Percentiles rank a stretch among this genome's conserved stretches.
Conservation (phyloP, 805 yeast genomes). For the Sungouiozyma ichnusensis region DNA sequence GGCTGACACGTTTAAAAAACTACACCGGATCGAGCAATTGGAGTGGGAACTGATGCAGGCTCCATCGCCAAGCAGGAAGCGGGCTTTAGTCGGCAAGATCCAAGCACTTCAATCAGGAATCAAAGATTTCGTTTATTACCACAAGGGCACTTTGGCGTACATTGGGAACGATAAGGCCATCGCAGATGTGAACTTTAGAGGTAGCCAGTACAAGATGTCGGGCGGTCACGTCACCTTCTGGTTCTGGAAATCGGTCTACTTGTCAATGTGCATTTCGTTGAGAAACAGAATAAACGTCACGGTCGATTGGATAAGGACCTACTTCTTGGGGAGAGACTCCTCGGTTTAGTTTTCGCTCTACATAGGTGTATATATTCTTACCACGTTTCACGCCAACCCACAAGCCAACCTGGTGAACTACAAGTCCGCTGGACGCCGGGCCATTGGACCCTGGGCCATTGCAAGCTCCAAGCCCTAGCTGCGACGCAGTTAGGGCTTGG, state of each 20-base stretch:
- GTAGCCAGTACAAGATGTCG: constrained; percentile 66
- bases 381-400: too few species aligned
- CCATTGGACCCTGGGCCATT: too few species aligned
- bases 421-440: too few species aligned
- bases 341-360: constrained; percentile 16
- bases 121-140: constrained; percentile 65
- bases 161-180: constrained; percentile 90
- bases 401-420: too few species aligned
- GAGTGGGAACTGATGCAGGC: constrained; percentile 34
- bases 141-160: constrained; percentile 90
- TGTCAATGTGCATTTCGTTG: constrained; percentile 82
- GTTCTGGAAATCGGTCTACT: constrained; percentile 92
- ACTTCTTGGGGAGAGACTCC: constrained; percentile 83
- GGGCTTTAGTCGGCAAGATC: not conserved
- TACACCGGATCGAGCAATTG: constrained; percentile 50
- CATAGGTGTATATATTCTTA: too few species aligned
- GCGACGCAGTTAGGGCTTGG: not conserved
- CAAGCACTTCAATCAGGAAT: constrained; percentile 26
- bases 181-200: constrained; percentile 77
- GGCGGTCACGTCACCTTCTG: constrained; percentile 86
- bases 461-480: too few species aligned
- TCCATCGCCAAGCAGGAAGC: not conserved
- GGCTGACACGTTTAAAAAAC: constrained; percentile 57
- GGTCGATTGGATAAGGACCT: constrained; percentile 82
- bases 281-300: constrained; percentile 80